Evolutionary conservation across 176 grass and related monocot species (phyloP).

Genomic region (Pharus latifolius): DNA sequence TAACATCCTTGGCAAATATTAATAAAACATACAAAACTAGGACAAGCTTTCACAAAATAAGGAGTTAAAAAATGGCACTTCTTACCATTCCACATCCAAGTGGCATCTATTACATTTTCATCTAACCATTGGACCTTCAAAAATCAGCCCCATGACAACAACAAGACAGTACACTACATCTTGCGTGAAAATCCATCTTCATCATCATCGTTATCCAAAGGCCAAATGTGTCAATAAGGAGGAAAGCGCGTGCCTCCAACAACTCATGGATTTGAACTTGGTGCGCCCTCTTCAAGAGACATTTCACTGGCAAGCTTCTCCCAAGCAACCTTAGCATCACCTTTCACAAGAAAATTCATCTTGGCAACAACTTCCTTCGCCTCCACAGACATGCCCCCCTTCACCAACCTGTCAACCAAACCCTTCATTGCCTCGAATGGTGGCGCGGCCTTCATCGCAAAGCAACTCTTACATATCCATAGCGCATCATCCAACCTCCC

Average conservation of each 20-base stretch:
- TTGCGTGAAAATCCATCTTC: background rate
- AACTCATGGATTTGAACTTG: constrained; percentile 33
- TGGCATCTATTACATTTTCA: constrained; percentile 23
- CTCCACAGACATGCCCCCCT: constrained; percentile 43
- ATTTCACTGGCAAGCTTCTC: constrained; percentile 52
- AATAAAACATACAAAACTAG: constrained; percentile 11
- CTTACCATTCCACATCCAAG: constrained; percentile 16
- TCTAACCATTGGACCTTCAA: constrained; percentile 13
- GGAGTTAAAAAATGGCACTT: background rate
- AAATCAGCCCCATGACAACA: constrained; percentile 11
- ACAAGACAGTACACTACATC: background rate
- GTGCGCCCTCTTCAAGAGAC: constrained; percentile 27
- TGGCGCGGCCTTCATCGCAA: constrained; percentile 44
- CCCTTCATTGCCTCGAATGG: constrained; percentile 62
- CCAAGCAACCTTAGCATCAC: constrained; percentile 62
- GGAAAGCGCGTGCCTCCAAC: background rate
- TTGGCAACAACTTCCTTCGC: constrained; percentile 54
- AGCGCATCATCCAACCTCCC: constrained; percentile 44
- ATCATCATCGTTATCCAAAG: constrained; percentile 4
- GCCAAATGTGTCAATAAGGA: constrained; percentile 13
- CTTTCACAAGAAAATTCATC: constrained; percentile 54
- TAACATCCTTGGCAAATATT: constrained; percentile 14
- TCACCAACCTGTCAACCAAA: constrained; percentile 59
- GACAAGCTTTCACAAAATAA: constrained; percentile 15
- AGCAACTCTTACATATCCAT: constrained; percentile 58